Evolutionary conservation across 371 early-diverging fungal species (phyloP).

Genomic region (Mucor irregularis): DNA sequence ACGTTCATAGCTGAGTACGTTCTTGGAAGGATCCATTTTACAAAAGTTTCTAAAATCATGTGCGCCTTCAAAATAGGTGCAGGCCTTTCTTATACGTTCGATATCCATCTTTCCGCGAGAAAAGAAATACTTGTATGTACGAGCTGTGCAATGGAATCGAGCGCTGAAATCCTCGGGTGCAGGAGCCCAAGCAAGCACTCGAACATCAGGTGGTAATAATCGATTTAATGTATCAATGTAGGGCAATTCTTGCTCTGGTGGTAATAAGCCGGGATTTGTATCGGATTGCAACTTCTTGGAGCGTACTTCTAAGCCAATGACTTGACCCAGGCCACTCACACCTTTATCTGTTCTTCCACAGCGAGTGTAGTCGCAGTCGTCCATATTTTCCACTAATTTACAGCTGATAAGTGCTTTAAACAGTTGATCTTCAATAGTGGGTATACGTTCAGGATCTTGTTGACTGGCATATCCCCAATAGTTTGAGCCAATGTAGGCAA

Average conservation of each 20-base stretch:
- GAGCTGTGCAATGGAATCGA: slow-evolving; percentile 82
- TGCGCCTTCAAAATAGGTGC: slow-evolving; percentile 68
- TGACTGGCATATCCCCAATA: slow-evolving; percentile 90
- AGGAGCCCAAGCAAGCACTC: slow-evolving; percentile 91
- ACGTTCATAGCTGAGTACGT: slow-evolving; percentile 75
- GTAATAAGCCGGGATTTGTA: slow-evolving; percentile 19
- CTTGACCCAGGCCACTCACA: slow-evolving; percentile 91
- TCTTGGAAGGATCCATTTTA: slow-evolving; percentile 86
- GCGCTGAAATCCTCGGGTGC: slow-evolving; percentile 81
- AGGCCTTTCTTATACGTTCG: slow-evolving; percentile 76
- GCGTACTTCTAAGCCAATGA: slow-evolving; percentile 82
- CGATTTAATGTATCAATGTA: slow-evolving; percentile 87
- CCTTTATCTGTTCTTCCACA: slow-evolving; percentile 97
- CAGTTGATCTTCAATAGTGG: slow-evolving; percentile 84
- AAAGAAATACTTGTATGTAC: slow-evolving; percentile 95
- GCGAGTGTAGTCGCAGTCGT: slow-evolving; percentile 68
- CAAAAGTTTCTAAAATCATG: slow-evolving; percentile 97
- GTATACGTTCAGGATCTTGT: slow-evolving; percentile 44
- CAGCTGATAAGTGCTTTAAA: slow-evolving; percentile 77
- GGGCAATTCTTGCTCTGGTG: slow-evolving; percentile 60
- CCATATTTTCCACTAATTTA: slow-evolving; percentile 66
- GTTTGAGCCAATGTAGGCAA: slow-evolving; percentile 91
- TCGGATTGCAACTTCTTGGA: slow-evolving; percentile 44
- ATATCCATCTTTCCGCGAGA: slow-evolving; percentile 60
- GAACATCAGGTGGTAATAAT: slow-evolving; percentile 85